Conservation (phyloP, 2,329 filamentous ascomycete genomes). For the Claviceps capensis region DNA sequence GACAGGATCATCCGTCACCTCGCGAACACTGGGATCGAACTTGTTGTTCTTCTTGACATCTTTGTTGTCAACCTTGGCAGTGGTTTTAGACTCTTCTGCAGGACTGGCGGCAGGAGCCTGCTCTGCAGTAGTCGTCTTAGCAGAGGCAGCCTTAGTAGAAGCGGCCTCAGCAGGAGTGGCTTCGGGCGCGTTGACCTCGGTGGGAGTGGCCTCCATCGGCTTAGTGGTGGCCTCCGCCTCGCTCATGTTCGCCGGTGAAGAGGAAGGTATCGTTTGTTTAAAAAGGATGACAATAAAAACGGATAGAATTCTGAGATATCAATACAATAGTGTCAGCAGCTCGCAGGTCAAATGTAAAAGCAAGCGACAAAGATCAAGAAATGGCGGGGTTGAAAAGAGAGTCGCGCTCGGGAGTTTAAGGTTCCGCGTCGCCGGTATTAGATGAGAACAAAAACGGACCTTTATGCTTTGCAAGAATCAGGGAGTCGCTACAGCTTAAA, state of each 20-base stretch:
- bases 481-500: neutral
- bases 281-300: neutral
- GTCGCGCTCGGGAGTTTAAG: neutral
- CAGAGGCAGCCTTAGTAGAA: constrained; percentile 12
- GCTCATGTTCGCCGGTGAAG: constrained; percentile 5
- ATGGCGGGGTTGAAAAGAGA: neutral
- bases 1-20: constrained; percentile 61
- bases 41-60: constrained; percentile 46
- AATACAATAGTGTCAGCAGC: neutral
- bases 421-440: neutral
- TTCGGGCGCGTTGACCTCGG: constrained; percentile 10
- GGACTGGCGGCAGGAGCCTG: constrained; percentile 13
- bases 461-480: neutral
- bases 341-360: neutral
- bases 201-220: constrained; percentile 14
- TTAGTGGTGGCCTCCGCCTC: constrained; percentile 13
- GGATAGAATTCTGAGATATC: neutral
- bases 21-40: constrained; percentile 52
- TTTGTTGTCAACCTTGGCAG: constrained; percentile 23
- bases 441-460: neutral
- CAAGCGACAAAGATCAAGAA: neutral
- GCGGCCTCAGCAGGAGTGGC: constrained; percentile 13
- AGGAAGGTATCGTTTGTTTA: neutral
- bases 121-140: constrained; percentile 12
- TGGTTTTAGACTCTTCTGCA: constrained; percentile 24